Evolutionary conservation across 1,284 basidiomycete species (phyloP), one percentile per base, ranked within the genome.

Genomic region (Trametes polyzona): DNA sequence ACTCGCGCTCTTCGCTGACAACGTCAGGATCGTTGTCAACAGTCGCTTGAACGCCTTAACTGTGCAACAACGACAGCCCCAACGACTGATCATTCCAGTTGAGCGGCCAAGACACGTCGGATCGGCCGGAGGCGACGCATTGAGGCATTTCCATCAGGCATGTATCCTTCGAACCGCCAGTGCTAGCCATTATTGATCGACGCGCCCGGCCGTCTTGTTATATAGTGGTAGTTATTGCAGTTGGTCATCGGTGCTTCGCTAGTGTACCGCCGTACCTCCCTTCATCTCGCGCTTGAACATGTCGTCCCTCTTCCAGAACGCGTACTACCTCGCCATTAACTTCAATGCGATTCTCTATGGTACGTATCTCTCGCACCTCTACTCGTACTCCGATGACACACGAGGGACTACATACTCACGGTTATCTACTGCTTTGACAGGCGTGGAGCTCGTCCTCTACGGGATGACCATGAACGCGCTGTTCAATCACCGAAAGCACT

Each of bases 281-380:
- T 10, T 26, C 33, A n/a, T 42, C 41, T 12, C 40, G 33, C n/a
- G 42, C 4, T 32, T 21, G 9, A 19, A 37, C 46, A 58, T 58
- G 57, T 60, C 58, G 41, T 43, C 59, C 33, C 60, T 63, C 49
- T 60, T 63, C 52, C 61, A 60, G 39, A 58, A 58, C 43, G 36
- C 61, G 19, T 63, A 57, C 48, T 63, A 63, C 47, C 29, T 63
- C 19, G 58, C 44, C 24, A 51, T 58, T 43, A 58, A 60, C 39
- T 56, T 63, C 56, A 61, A 61, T 39, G 53, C 55, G n/a, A 60
- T 63, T 26, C 47, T 63, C 9, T 63, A 63, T 21, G 62, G 62
- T 63, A 32, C 17, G 57, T 36, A 3, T 29, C 29, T 46, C 39
- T 37, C 16, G n/a, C 47, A 17, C n/a, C n/a, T n/a, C n/a, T n/a